Conservation (phyloP, 352 stramenopile genomes). For the Elongisporangium anandrum region DNA sequence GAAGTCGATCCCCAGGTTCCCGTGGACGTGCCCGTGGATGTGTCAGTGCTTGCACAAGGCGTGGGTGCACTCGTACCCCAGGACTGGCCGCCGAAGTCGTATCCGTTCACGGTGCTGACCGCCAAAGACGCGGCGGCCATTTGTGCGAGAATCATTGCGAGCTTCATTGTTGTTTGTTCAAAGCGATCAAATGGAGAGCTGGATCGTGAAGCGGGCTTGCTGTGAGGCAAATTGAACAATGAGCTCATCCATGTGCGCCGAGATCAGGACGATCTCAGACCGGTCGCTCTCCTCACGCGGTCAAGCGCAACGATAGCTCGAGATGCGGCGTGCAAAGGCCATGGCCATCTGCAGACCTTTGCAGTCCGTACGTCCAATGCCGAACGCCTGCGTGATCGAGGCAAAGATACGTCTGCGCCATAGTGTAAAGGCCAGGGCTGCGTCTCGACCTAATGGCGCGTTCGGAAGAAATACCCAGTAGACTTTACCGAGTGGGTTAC, state of each 20-base stretch:
- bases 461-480: not conserved
- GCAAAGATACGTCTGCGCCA: not conserved
- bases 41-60: not conserved
- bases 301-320: not conserved
- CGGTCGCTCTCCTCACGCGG: no score
- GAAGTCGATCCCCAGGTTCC: not conserved
- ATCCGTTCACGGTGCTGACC: not conserved
- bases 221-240: not conserved
- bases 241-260: not conserved
- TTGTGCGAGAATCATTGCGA: not conserved
- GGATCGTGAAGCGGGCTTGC: not conserved
- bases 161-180: not conserved
- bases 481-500: not conserved
- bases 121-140: not conserved
- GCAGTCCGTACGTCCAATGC: not conserved
- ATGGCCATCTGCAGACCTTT: not conserved
- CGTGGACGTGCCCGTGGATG: not conserved
- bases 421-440: not conserved
- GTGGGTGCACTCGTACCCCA: not conserved
- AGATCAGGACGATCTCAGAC: not conserved
- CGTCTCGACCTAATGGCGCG: no score
- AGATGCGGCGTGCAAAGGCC: not conserved
- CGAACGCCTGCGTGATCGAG: not conserved
- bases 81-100: not conserved
- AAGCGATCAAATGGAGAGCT: not conserved